A percentile compares a stretch with the other conserved stretches of the same genome.
phyloP scores from a whole-genome alignment of 306 rosid genomes.

The Lupinus albus region DNA sequence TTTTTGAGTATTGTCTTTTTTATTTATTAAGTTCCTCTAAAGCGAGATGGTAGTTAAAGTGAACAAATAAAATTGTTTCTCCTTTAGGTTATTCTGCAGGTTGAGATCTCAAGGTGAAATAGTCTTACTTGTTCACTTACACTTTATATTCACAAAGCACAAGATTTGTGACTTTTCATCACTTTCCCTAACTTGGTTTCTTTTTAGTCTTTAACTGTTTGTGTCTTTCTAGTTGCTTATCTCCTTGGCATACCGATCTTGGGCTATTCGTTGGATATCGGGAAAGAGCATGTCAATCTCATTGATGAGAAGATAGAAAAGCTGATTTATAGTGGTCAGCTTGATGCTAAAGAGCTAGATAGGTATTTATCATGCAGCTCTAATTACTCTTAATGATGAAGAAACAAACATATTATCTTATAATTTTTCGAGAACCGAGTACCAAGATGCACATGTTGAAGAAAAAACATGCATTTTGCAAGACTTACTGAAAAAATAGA shows the following conservation, averaged over 20 bases:
- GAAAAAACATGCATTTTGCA: neutral
- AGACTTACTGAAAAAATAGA: neutral
- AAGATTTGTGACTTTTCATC: neutral
- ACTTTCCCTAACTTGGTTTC: constrained; percentile 9
- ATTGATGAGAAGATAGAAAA: constrained; percentile 81
- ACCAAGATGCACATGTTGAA: constrained; percentile 8
- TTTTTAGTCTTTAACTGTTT: constrained; percentile 27
- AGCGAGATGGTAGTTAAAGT: too few relatives aligned
- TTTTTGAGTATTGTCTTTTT: constrained; percentile 60
- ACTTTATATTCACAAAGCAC: neutral
- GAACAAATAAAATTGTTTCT: too few relatives aligned
- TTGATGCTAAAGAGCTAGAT: constrained; percentile 86
- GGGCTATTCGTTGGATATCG: constrained; percentile 86
- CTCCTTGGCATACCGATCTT: constrained; percentile 86
- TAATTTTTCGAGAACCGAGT: constrained; percentile 17
- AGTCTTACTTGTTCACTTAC: neutral
- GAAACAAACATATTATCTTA: neutral
- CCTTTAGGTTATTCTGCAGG: too few relatives aligned
- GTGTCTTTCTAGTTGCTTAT: constrained; percentile 62
- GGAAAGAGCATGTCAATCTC: constrained; percentile 96
- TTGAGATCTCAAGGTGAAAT: too few relatives aligned
- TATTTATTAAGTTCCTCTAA: neutral
- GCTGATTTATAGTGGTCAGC: constrained; percentile 83
- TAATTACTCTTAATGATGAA: constrained; percentile 4
- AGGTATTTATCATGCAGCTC: constrained; percentile 47